Conservation (phyloP, 106 monocot genomes). For the Allium fistulosum region DNA sequence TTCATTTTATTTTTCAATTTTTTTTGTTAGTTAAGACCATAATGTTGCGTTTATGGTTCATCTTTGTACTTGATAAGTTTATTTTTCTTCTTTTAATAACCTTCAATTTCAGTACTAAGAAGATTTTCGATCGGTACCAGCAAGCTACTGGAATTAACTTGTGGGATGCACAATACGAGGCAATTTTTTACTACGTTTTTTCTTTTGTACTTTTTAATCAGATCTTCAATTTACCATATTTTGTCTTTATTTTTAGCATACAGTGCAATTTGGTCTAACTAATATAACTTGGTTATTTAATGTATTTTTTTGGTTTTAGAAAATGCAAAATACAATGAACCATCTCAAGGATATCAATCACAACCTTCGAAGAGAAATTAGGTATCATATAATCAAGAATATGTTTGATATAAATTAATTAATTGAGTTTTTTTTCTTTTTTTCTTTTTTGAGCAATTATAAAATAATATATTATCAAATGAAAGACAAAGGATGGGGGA, state of each 20-base stretch:
- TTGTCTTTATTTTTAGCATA: background rate
- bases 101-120: conserved; percentile 43
- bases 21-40: background rate
- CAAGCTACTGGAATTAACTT: conserved; percentile 41
- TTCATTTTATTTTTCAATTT: background rate
- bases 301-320: conserved; percentile 28
- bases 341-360: conserved; percentile 77
- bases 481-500: conserved; percentile 23
- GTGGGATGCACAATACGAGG: conserved; percentile 84
- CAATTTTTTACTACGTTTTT: background rate
- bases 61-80: background rate
- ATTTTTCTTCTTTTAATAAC: background rate
- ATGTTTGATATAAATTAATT: background rate
- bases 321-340: conserved; percentile 66
- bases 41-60: background rate
- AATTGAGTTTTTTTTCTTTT: background rate
- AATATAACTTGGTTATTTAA: background rate
- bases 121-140: conserved; percentile 62
- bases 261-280: no score
- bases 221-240: background rate
- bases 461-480: conserved; percentile 1
- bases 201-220: background rate
- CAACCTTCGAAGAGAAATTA: conserved; percentile 73
- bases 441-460: background rate
- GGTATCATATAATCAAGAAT: conserved; percentile 19